Base-by-base conservation (phyloP, 1,284 basidiomycete genomes). In the Fistulinella staudtii region DNA sequence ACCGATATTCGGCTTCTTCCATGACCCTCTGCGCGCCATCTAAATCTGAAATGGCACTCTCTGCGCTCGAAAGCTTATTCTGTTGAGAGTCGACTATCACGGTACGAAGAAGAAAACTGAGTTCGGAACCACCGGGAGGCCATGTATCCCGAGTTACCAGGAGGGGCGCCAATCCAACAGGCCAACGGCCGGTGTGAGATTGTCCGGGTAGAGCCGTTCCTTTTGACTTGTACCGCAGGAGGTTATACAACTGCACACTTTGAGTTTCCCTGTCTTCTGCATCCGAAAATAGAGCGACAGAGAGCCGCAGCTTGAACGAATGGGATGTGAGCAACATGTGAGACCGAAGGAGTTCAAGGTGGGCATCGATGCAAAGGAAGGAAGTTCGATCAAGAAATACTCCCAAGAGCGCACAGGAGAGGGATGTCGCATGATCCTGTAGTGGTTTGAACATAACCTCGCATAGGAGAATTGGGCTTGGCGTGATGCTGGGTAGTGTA, bases 41-140 rank as follows among this genome's bases (percentile, higher is more conserved):
- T 21, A 50, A 52, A 30, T 63, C 45, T 35, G 45, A 27, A 17
- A 13, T 4, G 11, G 10, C n/a, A 9, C 15, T 23, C 20, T 52
- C 46, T 4, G 33, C n/a, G 8, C 22, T 42, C 15, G 25, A 24
- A 4, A 56, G 41, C 14, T 57, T 56, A 14, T 50, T 46, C 21
- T 79, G 76, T 35, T 89, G 68, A 1, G 85, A 80, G 61, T 89
- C 87, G 15, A 89, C 77, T 49, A 90, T 86, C 6, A 90, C 88
- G 0, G 83, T 83, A 33, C 90, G 70, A 33, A 94, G 67, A 50
- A 83, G 80, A 62, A 86, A 91, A 52, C 87, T 85, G 30, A 94
- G 69, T 55, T 92, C 89, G 1, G 83, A 76, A 10, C 88, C 89
- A 14, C 86, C 84, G 4, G 91, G 90, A 0, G 91, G 90, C 90